Base-by-base conservation (phyloP, 2,329 filamentous ascomycete genomes). In the Fusarium musae region DNA sequence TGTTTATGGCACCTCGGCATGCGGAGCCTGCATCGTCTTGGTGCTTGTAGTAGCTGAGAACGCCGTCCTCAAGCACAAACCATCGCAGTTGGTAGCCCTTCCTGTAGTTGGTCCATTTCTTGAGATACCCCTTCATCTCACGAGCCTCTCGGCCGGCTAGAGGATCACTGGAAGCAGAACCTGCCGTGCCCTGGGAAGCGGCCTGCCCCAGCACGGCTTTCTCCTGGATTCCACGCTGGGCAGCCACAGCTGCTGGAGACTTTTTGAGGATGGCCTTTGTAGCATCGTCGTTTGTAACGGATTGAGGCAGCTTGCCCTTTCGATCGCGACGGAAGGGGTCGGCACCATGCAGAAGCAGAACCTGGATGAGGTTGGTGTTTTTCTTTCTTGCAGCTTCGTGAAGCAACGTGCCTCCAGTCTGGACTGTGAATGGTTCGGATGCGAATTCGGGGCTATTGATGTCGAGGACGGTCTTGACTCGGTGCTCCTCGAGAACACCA, bases 51-150 rank as follows among this genome's bases (percentile, higher is more conserved):
- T 99, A 99, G 83, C 96, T 98, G 75, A 99, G 83, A 17, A 99
- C 96, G 17, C 96, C 96, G 80, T 99, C 96, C 80, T 99, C 96
- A 13, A 99, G 89, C 19, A 98, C 96, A 80, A 99, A 99, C 95
- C 96, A 99, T 68, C 96, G 89, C 72, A 99, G 83, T 84, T 99
- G 97, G 84, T 98, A 99, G 13, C 96, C 96, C 80, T 93, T 95
- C 28, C 96, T 95, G 81, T 99, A 99, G 81, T 99, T 99, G 53
- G 96, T 99, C 96, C 96, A 99, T 82, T 99, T 99, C 84, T 98
- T 98, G 63, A 99, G 86, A 81, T 98, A 99, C 11, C 96, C 96
- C 84, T 97, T 98, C 93, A 99, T 98, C 83, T 98, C 96, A 53
- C 95, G 89, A 23, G 93, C 93, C 79, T 99, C 96, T 75, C 96